These are phyloP conservation scores for Ogataea saltuana DNA, from an alignment of 805 yeast genomes.

Conservation along the genomic window DNA sequence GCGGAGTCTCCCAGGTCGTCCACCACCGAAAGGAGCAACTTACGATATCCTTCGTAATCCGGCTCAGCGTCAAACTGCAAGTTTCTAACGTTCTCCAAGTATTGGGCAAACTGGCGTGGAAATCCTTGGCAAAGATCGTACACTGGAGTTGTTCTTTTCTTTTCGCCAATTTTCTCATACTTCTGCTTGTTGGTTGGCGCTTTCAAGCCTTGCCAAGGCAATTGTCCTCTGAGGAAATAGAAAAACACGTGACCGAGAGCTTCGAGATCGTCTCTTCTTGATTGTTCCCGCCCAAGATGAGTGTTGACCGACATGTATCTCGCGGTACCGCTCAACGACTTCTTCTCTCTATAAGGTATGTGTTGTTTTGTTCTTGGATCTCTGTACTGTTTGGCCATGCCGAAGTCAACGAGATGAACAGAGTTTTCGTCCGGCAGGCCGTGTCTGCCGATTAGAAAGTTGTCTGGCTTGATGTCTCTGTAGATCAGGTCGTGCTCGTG, in stretches of 20 bases:
- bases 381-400: slow-evolving; percentile 97
- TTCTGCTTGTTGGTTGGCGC: slow-evolving; percentile 98
- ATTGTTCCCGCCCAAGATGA: slow-evolving; percentile 95
- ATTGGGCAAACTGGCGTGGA: slow-evolving; percentile 92
- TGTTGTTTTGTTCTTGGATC: slow-evolving; percentile 95
- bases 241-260: slow-evolving; percentile 95
- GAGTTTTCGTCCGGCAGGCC: slow-evolving; percentile 79
- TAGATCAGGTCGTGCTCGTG: slow-evolving; percentile 91
- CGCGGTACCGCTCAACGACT: slow-evolving; percentile 97
- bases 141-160: slow-evolving; percentile 86
- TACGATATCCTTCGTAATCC: slow-evolving; percentile 84
- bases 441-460: slow-evolving; percentile 90
- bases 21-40: slow-evolving; percentile 74
- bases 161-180: slow-evolving; percentile 96
- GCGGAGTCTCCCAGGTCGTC: slow-evolving; percentile 66
- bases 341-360: slow-evolving; percentile 95
- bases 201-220: slow-evolving; percentile 99
- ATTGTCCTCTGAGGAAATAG: slow-evolving; percentile 88
- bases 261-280: slow-evolving; percentile 94
- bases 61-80: slow-evolving; percentile 93
- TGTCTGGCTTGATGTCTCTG: slow-evolving; percentile 97
- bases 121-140: slow-evolving; percentile 83
- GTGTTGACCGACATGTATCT: slow-evolving; percentile 98
- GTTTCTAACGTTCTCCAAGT: slow-evolving; percentile 83
- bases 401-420: slow-evolving; percentile 92